Evolutionary conservation across 2,329 filamentous ascomycete genomes (phyloP), one percentile per base, ranked within the genome.

Genomic region (Davidsoniella australis): DNA sequence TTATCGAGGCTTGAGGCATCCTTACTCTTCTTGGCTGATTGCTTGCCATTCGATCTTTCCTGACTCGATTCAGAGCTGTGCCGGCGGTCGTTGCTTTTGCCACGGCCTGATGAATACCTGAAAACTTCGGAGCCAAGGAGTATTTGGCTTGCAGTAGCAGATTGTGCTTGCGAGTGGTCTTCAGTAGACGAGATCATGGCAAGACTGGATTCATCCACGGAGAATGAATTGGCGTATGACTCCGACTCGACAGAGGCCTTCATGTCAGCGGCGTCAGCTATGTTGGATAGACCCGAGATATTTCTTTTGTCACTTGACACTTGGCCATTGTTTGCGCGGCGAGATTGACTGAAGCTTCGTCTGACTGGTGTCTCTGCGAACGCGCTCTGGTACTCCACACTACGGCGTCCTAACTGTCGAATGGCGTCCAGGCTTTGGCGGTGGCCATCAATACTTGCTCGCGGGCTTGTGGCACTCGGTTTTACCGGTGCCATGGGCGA

Each of bases 111-210:
- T 33, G 29, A 33, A 14, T 29, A 54, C 29, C 10, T 79, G 58
- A 98, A 96, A 7, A 95, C 82, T 57, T 91, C 85, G 57, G 87
- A 95, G 33, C 84, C 78, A 48, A 77, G 75, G 7, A 98, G 67
- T 37, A 96, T 95, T 62, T 94, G 87, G 60, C 89, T 96, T 2
- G 85, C 89, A 20, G 43, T 24, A 3, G 39, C 45, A 8, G 45
- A 42, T 2, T 12, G 26, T 5, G 23, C 29, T 6, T 33, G 26
- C 3, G 88, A 93, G 44, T 82, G 80, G 51, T 88, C 85, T 40
- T 88, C 82, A 48, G 74, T 76, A 0, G 77, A 79, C 3, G 82
- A 84, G 1, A 81, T 70, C 29, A 80, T 67, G 2, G 78, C 85
- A 50, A 82, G 63, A 58, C 80, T 85, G 0, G 78, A 81, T 41